phyloP scores from a whole-genome alignment of 805 yeast species.

The Kuraishia borneana region DNA sequence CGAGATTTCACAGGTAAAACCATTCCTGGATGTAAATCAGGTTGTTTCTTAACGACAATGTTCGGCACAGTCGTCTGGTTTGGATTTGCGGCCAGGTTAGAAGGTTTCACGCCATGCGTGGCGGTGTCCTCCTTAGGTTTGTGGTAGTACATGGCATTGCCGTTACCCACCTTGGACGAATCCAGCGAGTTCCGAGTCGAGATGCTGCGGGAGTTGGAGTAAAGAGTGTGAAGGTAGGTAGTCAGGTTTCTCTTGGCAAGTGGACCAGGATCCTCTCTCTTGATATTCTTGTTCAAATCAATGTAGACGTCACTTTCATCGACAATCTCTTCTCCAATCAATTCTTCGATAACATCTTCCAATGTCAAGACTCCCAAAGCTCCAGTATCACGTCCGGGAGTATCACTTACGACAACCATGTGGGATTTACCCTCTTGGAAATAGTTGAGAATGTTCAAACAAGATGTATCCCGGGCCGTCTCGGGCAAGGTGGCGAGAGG shows the following conservation, averaged over 20 bases:
- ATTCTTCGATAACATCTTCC: slow-evolving; percentile 96
- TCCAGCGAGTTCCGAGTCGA: slow-evolving; percentile 34
- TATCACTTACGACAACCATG: slow-evolving; percentile 84
- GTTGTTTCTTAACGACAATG: slow-evolving; percentile 58
- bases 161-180: not conserved
- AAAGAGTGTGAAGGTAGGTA: slow-evolving; percentile 54
- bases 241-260: slow-evolving; percentile 59
- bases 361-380: slow-evolving; percentile 86
- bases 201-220: slow-evolving; percentile 10
- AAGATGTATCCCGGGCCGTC: slow-evolving; percentile 83
- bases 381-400: slow-evolving; percentile 72
- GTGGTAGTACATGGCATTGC: slow-evolving; percentile 5
- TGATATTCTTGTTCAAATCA: slow-evolving; percentile 82
- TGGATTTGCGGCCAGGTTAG: slow-evolving; percentile 63
- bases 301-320: slow-evolving; percentile 93
- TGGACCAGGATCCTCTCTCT: slow-evolving; percentile 69
- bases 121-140: slow-evolving; percentile 11
- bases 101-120: slow-evolving; percentile 34
- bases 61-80: slow-evolving; percentile 51
- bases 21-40: slow-evolving; percentile 11
- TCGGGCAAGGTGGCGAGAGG: slow-evolving; percentile 96
- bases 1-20: not conserved
- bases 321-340: slow-evolving; percentile 95
- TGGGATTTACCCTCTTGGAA: slow-evolving; percentile 98
- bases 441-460: slow-evolving; percentile 86